A percentile compares a stretch with the other conserved stretches of the same genome.
Evolutionary conservation across 371 early-diverging fungal species (phyloP).

Genomic region (Lichtheimia ramosa): DNA sequence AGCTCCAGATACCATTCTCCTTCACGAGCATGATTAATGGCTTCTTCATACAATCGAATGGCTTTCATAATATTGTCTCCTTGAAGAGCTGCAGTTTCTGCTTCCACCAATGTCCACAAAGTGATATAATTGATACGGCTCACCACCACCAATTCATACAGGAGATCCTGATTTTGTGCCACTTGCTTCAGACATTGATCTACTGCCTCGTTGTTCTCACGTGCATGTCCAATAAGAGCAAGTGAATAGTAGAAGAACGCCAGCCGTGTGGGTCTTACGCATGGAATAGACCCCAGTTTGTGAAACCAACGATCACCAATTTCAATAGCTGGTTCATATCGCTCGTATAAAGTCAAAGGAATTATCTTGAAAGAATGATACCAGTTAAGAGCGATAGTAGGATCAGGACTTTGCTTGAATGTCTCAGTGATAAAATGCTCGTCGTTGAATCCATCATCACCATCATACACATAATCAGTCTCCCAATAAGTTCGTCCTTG

Average conservation of each 20-base stretch:
- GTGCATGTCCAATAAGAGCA: slow-evolving; percentile 35
- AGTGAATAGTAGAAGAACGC: slow-evolving; percentile 28
- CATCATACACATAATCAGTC: slow-evolving; percentile 31
- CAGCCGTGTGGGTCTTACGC: slow-evolving; percentile 35
- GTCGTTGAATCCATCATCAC: slow-evolving; percentile 47
- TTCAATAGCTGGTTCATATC: slow-evolving; percentile 35
- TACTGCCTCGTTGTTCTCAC: background rate
- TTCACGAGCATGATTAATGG: slow-evolving; percentile 37
- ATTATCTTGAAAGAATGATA: slow-evolving; percentile 40
- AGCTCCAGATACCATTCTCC: slow-evolving; percentile 33
- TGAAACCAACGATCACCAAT: slow-evolving; percentile 25
- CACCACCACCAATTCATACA: slow-evolving; percentile 29
- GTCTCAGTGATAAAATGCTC: slow-evolving; percentile 36
- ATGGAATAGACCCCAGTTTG: slow-evolving; percentile 28
- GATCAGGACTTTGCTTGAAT: slow-evolving; percentile 27
- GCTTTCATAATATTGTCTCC: slow-evolving; percentile 17
- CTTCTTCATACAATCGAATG: slow-evolving; percentile 31
- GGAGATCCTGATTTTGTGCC: slow-evolving; percentile 20
- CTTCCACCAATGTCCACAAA: slow-evolving; percentile 31
- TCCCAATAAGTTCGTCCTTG: slow-evolving; percentile 36
- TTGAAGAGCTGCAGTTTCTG: background rate
- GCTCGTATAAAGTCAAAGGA: slow-evolving; percentile 39
- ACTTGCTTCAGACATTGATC: slow-evolving; percentile 20
- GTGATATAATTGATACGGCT: slow-evolving; percentile 24
- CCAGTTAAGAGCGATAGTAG: slow-evolving; percentile 31